Percentiles rank a stretch among this genome's conserved stretches.
Evolutionary conservation across 768 basidiomycete genomes (phyloP).

Genomic region (Russula brevipes): DNA sequence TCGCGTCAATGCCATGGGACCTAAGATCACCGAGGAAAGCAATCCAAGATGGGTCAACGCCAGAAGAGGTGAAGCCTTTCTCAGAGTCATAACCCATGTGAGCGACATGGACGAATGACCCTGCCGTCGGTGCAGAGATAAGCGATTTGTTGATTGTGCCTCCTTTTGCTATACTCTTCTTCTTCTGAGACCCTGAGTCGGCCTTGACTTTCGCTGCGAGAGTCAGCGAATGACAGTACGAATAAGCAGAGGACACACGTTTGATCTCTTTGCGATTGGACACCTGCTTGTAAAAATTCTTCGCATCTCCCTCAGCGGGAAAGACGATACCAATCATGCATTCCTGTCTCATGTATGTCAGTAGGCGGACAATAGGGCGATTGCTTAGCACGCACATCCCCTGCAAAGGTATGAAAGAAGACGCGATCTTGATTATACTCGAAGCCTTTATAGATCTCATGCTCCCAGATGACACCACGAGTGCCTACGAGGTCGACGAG

Average conservation of each 20-base stretch:
- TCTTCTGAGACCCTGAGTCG: slow-evolving; percentile 42
- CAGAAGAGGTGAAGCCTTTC: slow-evolving; percentile 77
- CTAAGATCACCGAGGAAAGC: slow-evolving; percentile 63
- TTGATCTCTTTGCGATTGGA: slow-evolving; percentile 56
- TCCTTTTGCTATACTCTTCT: slow-evolving; percentile 53
- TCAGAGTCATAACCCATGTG: slow-evolving; percentile 94
- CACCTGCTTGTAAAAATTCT: slow-evolving; percentile 81
- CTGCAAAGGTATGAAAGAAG: slow-evolving; percentile 89
- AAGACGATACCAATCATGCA: slow-evolving; percentile 93
- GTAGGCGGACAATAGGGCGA: neutral
- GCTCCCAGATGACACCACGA: slow-evolving; percentile 87
- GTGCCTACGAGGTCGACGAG: slow-evolving; percentile 83
- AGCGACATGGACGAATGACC: slow-evolving; percentile 83
- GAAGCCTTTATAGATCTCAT: slow-evolving; percentile 81
- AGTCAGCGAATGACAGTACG: neutral
- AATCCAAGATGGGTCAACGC: slow-evolving; percentile 89
- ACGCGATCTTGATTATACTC: slow-evolving; percentile 78
- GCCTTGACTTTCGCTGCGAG: slow-evolving; percentile 42
- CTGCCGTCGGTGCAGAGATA: slow-evolving; percentile 76
- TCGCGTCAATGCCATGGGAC: slow-evolving; percentile 56
- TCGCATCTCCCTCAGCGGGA: slow-evolving; percentile 79
- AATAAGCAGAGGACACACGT: slow-evolving; percentile 16
- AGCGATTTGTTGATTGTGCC: slow-evolving; percentile 89
- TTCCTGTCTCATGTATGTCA: slow-evolving; percentile 43
- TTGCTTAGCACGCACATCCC: slow-evolving; percentile 68